These are phyloP conservation scores for Oryza meyeriana DNA, from an alignment of 176 grass and related monocot genomes.

Conservation along the genomic window DNA sequence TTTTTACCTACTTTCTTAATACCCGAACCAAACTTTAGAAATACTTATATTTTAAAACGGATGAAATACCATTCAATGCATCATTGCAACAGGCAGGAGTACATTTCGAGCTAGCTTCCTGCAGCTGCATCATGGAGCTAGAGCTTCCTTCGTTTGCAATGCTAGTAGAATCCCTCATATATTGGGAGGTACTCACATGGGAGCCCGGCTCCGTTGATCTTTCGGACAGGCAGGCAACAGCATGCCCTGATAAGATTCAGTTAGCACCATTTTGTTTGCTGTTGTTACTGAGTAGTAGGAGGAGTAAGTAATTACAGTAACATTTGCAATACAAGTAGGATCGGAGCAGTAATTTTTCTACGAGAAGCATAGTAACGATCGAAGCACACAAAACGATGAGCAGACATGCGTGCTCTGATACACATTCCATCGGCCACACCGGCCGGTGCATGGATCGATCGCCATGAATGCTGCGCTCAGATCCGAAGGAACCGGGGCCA, in stretches of 20 bases:
- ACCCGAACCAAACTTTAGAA: too few species aligned
- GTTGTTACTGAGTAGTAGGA: too few species aligned
- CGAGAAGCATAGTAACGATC: not conserved
- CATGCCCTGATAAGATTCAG: not conserved
- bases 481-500: slow-evolving; percentile 20
- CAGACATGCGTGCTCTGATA: slow-evolving; percentile 4
- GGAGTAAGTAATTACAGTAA: not conserved
- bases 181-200: not conserved
- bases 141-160: not conserved
- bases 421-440: slow-evolving; percentile 14
- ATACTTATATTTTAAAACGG: too few species aligned
- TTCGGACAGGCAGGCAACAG: not conserved
- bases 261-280: not conserved
- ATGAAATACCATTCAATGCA: not conserved
- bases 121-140: not conserved
- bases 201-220: too few species aligned
- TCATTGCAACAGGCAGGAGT: not conserved
- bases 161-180: not conserved
- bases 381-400: not conserved
- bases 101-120: not conserved
- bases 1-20: too few species aligned
- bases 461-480: slow-evolving; percentile 31
- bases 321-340: not conserved
- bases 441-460: not conserved
- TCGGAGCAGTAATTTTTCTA: too few species aligned